Conservation (phyloP, 2,329 filamentous ascomycete genomes). For the Bipolaris bicolor region DNA sequence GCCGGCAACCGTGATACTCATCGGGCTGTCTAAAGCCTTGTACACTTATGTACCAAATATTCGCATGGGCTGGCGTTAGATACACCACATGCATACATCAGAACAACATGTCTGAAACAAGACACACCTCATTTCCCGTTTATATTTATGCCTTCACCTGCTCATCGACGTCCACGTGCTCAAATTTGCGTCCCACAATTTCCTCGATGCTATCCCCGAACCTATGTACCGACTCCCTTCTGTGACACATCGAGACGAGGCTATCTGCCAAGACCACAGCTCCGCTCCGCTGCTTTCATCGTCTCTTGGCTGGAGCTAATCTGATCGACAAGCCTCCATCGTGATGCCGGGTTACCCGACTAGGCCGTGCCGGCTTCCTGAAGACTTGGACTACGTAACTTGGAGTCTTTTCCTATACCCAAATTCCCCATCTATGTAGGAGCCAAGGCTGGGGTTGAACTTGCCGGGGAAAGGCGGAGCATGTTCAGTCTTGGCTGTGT, state of each 20-base stretch:
- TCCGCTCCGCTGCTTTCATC: conserved; percentile 9
- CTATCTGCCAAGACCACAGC: conserved; percentile 6
- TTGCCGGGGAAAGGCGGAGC: not conserved
- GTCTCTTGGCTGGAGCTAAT: conserved; percentile 12
- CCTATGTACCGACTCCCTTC: not conserved
- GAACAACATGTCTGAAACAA: conserved; percentile 2
- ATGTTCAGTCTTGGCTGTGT: not conserved
- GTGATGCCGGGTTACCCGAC: not conserved
- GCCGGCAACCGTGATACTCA: not conserved
- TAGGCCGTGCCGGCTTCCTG: not conserved
- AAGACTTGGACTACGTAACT: conserved; percentile 8
- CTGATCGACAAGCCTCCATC: conserved; percentile 1
- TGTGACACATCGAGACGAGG: conserved; percentile 7
- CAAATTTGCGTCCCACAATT: not conserved
- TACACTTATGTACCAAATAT: conserved; percentile 36
- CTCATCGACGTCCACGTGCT: not conserved
- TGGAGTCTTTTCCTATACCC: not conserved
- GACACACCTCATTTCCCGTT: not conserved
- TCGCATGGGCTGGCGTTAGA: conserved; percentile 38
- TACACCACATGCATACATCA: conserved; percentile 10
- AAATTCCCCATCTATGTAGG: conserved; percentile 1
- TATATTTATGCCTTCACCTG: not conserved
- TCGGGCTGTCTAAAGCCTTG: conserved; percentile 11
- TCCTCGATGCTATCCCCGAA: not conserved
- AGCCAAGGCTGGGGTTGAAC: conserved; percentile 8